These are phyloP conservation scores for Phylloporus sp. DNA, from an alignment of 768 basidiomycete species.

Conservation along the genomic window DNA sequence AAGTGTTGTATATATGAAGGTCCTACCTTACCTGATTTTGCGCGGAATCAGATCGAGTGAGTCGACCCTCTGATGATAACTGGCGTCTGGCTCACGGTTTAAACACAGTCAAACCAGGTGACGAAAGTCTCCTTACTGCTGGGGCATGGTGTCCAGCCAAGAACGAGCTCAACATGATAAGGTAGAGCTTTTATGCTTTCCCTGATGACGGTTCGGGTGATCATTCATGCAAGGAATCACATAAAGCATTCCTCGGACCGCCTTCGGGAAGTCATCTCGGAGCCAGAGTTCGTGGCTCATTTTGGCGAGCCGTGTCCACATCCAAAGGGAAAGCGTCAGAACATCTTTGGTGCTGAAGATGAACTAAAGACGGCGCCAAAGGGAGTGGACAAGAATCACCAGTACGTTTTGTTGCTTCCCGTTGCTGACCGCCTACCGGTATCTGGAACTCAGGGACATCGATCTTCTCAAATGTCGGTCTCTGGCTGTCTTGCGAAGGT, in stretches of 20 bases:
- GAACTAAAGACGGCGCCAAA: constrained; percentile 91
- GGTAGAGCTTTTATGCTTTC: constrained; percentile 37
- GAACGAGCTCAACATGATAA: constrained; percentile 71
- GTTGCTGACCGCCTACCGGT: background rate
- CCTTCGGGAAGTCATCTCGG: constrained; percentile 62
- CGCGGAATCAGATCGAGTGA: constrained; percentile 18
- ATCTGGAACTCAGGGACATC: constrained; percentile 59
- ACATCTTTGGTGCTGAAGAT: constrained; percentile 83
- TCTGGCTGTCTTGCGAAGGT: constrained; percentile 65
- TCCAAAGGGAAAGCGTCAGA: constrained; percentile 59
- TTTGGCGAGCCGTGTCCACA: constrained; percentile 70
- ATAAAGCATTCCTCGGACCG: constrained; percentile 56
- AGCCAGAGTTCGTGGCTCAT: constrained; percentile 62
- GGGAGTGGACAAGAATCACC: constrained; percentile 78
- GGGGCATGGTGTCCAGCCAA: constrained; percentile 78
- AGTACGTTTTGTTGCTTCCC: constrained; percentile 36
- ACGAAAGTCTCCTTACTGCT: constrained; percentile 68
- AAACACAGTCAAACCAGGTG: constrained; percentile 55
- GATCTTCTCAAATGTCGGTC: constrained; percentile 84
- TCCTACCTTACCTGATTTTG: background rate
- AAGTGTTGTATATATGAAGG: background rate
- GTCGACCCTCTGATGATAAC: background rate
- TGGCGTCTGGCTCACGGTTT: constrained; percentile 3
- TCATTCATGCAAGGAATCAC: constrained; percentile 42
- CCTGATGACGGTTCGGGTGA: background rate